Percentiles rank a stretch among this genome's conserved stretches.
These are phyloP conservation scores for Penicillium bovifimosum DNA, from an alignment of 495 filamentous ascomycete genomes.

Conservation along the genomic window DNA sequence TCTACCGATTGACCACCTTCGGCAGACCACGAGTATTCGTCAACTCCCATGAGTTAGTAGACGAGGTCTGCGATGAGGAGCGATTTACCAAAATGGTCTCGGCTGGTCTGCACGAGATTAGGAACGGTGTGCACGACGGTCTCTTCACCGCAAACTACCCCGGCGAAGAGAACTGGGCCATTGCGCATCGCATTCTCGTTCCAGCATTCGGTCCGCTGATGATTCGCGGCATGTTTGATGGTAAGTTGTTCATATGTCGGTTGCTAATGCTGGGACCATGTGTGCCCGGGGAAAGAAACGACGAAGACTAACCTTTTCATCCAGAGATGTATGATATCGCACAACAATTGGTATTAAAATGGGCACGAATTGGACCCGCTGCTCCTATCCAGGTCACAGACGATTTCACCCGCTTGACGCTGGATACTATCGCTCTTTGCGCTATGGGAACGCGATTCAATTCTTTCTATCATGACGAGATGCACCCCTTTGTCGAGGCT, in stretches of 20 bases:
- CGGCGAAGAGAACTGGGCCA: conserved; percentile 61
- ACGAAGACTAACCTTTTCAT: neutral
- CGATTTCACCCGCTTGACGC: conserved; percentile 70
- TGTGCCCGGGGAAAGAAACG: neutral
- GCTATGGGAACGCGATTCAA: conserved; percentile 74
- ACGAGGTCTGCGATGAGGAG: conserved; percentile 65
- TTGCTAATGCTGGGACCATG: neutral
- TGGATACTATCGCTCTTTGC: conserved; percentile 69
- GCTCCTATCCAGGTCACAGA: conserved; percentile 54
- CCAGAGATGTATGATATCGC: conserved; percentile 70
- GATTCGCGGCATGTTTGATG: conserved; percentile 63
- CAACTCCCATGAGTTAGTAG: conserved; percentile 48
- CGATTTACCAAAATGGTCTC: conserved; percentile 55
- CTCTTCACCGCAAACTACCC: conserved; percentile 59
- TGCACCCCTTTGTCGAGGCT: conserved; percentile 62
- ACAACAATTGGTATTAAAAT: conserved; percentile 66
- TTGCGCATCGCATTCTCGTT: conserved; percentile 62
- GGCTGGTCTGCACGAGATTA: conserved; percentile 46
- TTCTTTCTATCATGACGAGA: conserved; percentile 60
- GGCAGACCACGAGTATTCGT: conserved; percentile 33
- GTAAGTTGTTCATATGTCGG: conserved; percentile 10
- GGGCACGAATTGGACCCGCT: conserved; percentile 58
- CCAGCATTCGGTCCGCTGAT: conserved; percentile 69
- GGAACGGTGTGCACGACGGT: conserved; percentile 58
- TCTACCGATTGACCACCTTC: conserved; percentile 41